Evolutionary conservation across 2,329 filamentous ascomycete species (phyloP).

Genomic region (Alternaria metachromatica): DNA sequence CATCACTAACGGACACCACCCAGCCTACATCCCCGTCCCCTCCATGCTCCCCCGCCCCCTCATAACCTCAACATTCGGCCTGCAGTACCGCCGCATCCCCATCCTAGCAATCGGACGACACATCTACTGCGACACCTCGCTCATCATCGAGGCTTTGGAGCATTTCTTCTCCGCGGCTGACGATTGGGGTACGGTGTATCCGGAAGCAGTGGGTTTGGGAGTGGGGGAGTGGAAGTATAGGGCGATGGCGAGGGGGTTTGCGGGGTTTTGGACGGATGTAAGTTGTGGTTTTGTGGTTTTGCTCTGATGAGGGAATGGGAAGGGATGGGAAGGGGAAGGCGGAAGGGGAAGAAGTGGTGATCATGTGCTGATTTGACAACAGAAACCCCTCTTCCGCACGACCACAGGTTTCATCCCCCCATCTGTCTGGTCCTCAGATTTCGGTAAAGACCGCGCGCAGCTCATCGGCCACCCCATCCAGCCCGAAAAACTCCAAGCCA

Average conservation of each 20-base stretch:
- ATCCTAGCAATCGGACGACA: conserved; percentile 41
- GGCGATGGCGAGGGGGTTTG: conserved; percentile 48
- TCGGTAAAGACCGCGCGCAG: conserved; percentile 48
- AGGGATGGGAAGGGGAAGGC: too few relatives aligned
- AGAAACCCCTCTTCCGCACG: conserved; percentile 48
- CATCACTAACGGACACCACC: not conserved
- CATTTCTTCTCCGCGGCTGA: conserved; percentile 32
- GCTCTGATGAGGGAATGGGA: too few relatives aligned
- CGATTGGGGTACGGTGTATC: conserved; percentile 49
- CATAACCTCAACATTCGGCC: conserved; percentile 43
- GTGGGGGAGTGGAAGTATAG: conserved; percentile 44
- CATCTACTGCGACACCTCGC: conserved; percentile 44
- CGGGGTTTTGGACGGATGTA: conserved; percentile 52
- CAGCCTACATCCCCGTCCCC: conserved; percentile 47
- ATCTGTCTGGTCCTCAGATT: conserved; percentile 48
- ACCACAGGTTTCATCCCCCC: conserved; percentile 52
- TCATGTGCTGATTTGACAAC: not conserved
- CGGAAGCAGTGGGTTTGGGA: conserved; percentile 28
- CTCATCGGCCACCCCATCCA: conserved; percentile 51
- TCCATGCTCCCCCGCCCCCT: conserved; percentile 51
- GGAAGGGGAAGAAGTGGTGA: not conserved
- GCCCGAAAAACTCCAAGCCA: conserved; percentile 48
- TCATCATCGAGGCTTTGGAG: conserved; percentile 46
- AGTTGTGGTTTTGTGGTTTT: not conserved
- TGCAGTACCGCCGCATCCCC: conserved; percentile 51